A percentile compares a stretch with the other conserved stretches of the same genome.
These are phyloP conservation scores for Eucalyptus lansdowneana DNA, from an alignment of 345 rosid genomes.

Conservation along the genomic window DNA sequence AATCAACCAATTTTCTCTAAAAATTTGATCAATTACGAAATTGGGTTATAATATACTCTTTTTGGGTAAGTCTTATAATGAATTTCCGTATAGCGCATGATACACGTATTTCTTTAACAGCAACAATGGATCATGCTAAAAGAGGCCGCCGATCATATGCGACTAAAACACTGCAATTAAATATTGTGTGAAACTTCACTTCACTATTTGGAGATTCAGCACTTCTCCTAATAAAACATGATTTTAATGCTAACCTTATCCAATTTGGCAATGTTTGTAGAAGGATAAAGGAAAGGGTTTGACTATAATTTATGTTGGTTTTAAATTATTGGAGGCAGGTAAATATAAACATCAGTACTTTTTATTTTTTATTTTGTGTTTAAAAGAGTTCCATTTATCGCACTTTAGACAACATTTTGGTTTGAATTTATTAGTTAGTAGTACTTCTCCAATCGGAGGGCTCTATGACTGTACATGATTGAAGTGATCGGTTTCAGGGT, in stretches of 20 bases:
- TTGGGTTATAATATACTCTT: neutral
- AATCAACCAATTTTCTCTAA: neutral
- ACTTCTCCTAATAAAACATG: neutral
- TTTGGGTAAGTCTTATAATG: neutral
- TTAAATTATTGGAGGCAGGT: neutral
- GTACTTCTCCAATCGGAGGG: neutral
- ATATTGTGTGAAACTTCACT: neutral
- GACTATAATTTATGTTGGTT: neutral
- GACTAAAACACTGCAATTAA: neutral
- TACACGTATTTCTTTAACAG: neutral
- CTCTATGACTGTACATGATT: neutral
- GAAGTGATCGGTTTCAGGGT: neutral
- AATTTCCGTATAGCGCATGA: neutral
- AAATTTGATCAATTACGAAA: neutral
- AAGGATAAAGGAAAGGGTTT: neutral
- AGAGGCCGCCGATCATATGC: neutral
- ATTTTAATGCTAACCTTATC: neutral
- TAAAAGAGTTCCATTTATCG: neutral
- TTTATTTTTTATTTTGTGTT: neutral
- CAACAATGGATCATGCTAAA: neutral
- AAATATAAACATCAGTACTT: neutral
- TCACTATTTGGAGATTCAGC: neutral
- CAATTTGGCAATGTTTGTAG: neutral
- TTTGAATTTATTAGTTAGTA: neutral
- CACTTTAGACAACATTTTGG: neutral